Base-by-base conservation (phyloP, 257 asterid genomes). In the Solanum neorickii region DNA sequence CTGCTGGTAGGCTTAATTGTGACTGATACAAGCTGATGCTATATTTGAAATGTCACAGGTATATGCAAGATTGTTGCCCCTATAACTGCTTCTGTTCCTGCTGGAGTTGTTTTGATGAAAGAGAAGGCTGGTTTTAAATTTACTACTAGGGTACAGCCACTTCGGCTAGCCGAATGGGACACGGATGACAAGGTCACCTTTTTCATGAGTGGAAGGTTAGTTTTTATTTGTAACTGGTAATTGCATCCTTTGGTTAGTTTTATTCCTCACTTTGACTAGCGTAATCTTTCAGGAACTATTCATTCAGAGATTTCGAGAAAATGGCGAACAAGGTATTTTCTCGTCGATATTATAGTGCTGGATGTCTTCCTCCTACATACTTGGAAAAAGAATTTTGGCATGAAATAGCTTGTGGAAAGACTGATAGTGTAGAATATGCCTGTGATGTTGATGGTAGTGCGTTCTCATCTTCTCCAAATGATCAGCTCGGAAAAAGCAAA, bases 371-470 rank as follows among this genome's bases (percentile, higher is more conserved):
- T 60, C 93, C 94, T 37, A 86, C 95, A 44, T 95, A 90, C 93
- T 39, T 97, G 95, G 99, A 97, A 90, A 97, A 93, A 90, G 99
- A 97, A 93, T 97, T 97, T 93, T 97, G 99, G 99, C 90, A 93
- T 90, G 99, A 96, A 94, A 96, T 97, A 93, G 96, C 97, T 89
- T 92, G 93, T 90, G 99, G 99, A 88, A 96, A 93, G 93, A 95
- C 96, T 59, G 99, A 97, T 90, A 95, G 98, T 91, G 99, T 97
- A 90, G 99, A 97, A 94, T 97, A 97, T 93, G 99, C 99, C 82
- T 97, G 99, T 87, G 99, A 97, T 93, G 98, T 97, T 88, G 99
- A 97, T 93, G 99, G 99, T 89, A 96, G 99, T 93, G 99, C 99
- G 27, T 97, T 97, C 91, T 95, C 99, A 89, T 94, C 97, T 88